Conservation (phyloP, 1,139 yeast species). For the Nadsonia starkeyi-henricii region DNA sequence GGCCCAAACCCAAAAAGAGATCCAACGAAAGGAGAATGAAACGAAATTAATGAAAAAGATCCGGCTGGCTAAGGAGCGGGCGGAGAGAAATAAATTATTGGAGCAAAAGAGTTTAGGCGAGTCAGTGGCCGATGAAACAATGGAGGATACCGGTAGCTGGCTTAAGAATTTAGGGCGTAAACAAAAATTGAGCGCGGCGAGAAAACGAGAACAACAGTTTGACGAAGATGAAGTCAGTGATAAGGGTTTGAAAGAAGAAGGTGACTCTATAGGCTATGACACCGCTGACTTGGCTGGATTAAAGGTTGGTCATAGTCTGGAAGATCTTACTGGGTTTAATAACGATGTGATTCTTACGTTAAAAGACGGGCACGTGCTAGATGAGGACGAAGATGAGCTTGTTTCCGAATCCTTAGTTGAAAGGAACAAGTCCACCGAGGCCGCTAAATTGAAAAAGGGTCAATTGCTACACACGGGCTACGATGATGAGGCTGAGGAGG, state of each 20-base stretch:
- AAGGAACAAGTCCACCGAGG: background rate
- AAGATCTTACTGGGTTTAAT: conserved; percentile 28
- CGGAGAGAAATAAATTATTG: conserved; percentile 14
- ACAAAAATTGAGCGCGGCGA: conserved; percentile 5
- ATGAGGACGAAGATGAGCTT: conserved; percentile 32
- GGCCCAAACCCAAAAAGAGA: conserved; percentile 14
- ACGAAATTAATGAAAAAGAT: conserved; percentile 8
- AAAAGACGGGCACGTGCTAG: conserved; percentile 43
- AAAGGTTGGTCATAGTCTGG: conserved; percentile 33
- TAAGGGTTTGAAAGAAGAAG: conserved; percentile 11
- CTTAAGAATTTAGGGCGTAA: conserved; percentile 11
- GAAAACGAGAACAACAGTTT: conserved; percentile 10
- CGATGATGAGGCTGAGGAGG: background rate
- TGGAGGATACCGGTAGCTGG: conserved; percentile 9
- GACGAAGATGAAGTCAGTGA: conserved; percentile 7
- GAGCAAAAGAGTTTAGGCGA: conserved; percentile 20
- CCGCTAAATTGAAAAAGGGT: background rate
- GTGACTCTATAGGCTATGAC: conserved; percentile 11
- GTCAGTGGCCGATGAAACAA: conserved; percentile 11
- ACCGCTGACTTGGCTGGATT: conserved; percentile 26
- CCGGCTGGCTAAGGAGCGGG: conserved; percentile 14
- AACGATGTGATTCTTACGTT: conserved; percentile 50
- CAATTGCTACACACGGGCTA: background rate
- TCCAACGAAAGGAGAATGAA: conserved; percentile 9
- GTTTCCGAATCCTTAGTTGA: background rate